phyloP scores from a whole-genome alignment of 306 rosid species.

The Inga oerstediana region DNA sequence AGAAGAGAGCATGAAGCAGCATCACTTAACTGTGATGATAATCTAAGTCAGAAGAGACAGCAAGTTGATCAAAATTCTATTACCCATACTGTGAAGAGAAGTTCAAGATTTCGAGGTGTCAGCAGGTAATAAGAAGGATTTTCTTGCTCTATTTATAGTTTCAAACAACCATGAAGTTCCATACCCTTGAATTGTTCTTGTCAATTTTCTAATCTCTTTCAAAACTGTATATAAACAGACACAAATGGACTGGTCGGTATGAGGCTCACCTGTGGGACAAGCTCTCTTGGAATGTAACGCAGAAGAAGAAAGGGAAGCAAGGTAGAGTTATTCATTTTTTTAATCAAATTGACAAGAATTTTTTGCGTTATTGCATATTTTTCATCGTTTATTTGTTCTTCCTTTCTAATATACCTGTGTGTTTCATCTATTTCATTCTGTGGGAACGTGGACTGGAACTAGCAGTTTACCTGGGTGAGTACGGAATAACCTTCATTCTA shows the following conservation, averaged over 20 bases:
- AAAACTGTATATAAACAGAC: conserved; percentile 43
- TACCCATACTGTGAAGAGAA: conserved; percentile 58
- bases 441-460: conserved; percentile 34
- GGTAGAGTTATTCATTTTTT: conserved; percentile 31
- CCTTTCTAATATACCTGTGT: not conserved
- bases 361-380: not conserved
- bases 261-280: conserved; percentile 79
- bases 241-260: conserved; percentile 56
- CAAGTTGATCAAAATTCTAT: conserved; percentile 45
- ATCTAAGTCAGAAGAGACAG: conserved; percentile 29
- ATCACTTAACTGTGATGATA: conserved; percentile 26
- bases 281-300: conserved; percentile 78
- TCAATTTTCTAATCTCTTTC: conserved; percentile 23
- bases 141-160: not conserved
- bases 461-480: conserved; percentile 74
- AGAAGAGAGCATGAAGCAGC: conserved; percentile 42
- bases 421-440: not conserved
- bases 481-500: not conserved
- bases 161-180: not conserved
- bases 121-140: conserved; percentile 51
- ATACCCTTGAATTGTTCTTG: not conserved
- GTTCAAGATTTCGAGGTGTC: conserved; percentile 74
- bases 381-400: not conserved
- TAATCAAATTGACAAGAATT: not conserved
- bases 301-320: conserved; percentile 89